Evolutionary conservation across 352 stramenopile genomes (phyloP).

Genomic region (Globisporangium paddicum): DNA sequence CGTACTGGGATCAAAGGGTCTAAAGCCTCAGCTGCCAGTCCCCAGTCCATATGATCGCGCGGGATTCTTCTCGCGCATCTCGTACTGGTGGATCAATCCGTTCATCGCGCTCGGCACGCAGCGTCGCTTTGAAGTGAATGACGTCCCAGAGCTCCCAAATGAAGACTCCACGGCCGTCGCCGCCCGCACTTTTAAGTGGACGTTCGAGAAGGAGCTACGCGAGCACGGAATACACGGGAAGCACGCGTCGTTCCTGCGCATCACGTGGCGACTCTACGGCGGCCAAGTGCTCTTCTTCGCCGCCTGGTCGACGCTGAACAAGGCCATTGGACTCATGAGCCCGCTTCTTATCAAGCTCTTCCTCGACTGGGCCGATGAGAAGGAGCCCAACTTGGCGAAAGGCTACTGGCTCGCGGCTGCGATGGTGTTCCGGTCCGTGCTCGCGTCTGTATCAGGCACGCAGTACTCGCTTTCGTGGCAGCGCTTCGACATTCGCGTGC

Average conservation of each 20-base stretch:
- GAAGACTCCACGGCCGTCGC: slow-evolving; percentile 45
- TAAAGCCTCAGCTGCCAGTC: not conserved
- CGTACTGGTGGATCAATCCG: slow-evolving; percentile 64
- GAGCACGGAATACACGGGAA: not conserved
- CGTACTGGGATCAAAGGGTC: not conserved
- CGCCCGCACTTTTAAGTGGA: slow-evolving; percentile 33
- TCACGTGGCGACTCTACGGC: slow-evolving; percentile 50
- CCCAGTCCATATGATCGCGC: slow-evolving; percentile 48
- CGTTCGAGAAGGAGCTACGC: slow-evolving; percentile 33
- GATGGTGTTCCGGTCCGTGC: slow-evolving; percentile 50
- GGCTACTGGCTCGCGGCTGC: slow-evolving; percentile 55
- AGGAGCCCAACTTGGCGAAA: slow-evolving; percentile 24
- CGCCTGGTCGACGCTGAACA: slow-evolving; percentile 71
- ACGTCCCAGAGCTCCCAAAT: slow-evolving; percentile 49
- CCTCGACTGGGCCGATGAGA: slow-evolving; percentile 59
- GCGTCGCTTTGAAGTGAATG: slow-evolving; percentile 53
- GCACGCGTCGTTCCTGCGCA: slow-evolving; percentile 46
- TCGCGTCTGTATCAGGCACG: slow-evolving; percentile 60
- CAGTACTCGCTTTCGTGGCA: slow-evolving; percentile 78
- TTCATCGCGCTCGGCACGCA: slow-evolving; percentile 46
- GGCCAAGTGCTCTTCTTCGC: slow-evolving; percentile 50
- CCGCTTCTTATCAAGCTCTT: slow-evolving; percentile 81
- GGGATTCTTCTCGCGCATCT: slow-evolving; percentile 49
- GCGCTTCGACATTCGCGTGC: slow-evolving; percentile 69
- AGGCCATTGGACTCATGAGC: slow-evolving; percentile 55